Conservation (phyloP, 805 yeast genomes). For the Wickerhamiella musiphila region DNA sequence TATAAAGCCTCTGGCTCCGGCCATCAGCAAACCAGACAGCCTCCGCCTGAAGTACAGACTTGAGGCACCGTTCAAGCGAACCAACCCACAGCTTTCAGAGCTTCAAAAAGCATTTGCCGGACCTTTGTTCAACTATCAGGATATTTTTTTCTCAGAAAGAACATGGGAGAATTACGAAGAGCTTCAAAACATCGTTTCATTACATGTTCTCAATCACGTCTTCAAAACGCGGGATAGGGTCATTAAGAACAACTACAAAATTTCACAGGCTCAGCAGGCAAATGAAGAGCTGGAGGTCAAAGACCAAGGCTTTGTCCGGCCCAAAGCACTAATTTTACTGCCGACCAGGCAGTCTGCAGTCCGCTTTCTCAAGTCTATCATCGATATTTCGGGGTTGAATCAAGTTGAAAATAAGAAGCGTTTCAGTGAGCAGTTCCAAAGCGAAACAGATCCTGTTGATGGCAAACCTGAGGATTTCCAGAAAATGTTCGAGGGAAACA, state of each 20-base stretch:
- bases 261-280: slow-evolving; percentile 23
- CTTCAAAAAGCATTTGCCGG: slow-evolving; percentile 39
- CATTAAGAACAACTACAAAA: slow-evolving; percentile 51
- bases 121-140: slow-evolving; percentile 58
- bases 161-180: slow-evolving; percentile 31
- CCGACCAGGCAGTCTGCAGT: slow-evolving; percentile 75
- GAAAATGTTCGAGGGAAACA: slow-evolving; percentile 67
- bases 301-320: slow-evolving; percentile 93
- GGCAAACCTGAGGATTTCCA: slow-evolving; percentile 73
- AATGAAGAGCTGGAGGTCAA: slow-evolving; percentile 32
- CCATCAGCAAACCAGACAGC: background rate
- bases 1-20: no score
- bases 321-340: slow-evolving; percentile 63
- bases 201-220: slow-evolving; percentile 71
- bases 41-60: slow-evolving; percentile 29
- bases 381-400: slow-evolving; percentile 44
- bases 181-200: slow-evolving; percentile 43
- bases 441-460: slow-evolving; percentile 30
- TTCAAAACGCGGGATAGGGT: slow-evolving; percentile 76
- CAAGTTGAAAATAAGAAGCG: slow-evolving; percentile 70
- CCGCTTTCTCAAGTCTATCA: slow-evolving; percentile 44
- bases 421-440: slow-evolving; percentile 52
- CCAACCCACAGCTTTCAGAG: slow-evolving; percentile 22
- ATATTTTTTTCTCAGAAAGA: slow-evolving; percentile 43
- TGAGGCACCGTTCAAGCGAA: slow-evolving; percentile 18